Evolutionary conservation across 208 protist species (phyloP), one percentile per base, ranked within the genome.

Genomic region (Leishmania guyanensis): DNA sequence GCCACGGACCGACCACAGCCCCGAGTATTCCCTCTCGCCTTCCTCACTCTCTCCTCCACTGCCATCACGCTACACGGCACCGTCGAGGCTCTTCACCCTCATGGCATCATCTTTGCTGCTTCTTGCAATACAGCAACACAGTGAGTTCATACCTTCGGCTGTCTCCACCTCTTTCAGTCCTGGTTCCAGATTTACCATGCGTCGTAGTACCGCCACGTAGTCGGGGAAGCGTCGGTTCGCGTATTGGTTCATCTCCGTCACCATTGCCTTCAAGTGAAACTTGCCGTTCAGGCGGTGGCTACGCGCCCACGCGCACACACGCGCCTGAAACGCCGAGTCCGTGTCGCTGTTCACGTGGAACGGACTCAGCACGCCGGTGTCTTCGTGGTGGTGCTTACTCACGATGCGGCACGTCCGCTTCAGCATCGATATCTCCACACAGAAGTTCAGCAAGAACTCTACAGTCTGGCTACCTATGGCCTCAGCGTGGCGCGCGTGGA

Each of bases 371-470:
- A 60, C 82, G 6, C 56, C 82, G 72, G 64, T 86, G 76, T 68
- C 80, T 69, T 72, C 79, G 70, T 29, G 14, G 64, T 84, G 79
- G 2, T 39, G 62, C 75, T 89, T 86, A 36, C 82, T 79, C 46
- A 83, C 81, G 62, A 86, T 75, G 26, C 78, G 78, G 60, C 78
- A 79, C 43, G 89, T 84, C 9, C 83, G 86, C 78, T 85, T 85
- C 66, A 96, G 73, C 71, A 96, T 70, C 2, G 88, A 87, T 39
- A 96, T 70, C 77, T 93, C 86, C 62, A 94, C 84, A 29, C 86
- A 84, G 65, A 96, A 96, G 65, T 83, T 83, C 48, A 92, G 82
- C 66, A 96, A 68, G 70, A 92, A 96, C 74, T 93, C 86, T 22
- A 94, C 78, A 33, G 91, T 86, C 56, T 79, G 75, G 70, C 83